phyloP scores from a whole-genome alignment of 2,329 filamentous ascomycete genomes.

The Fusarium concolor region DNA sequence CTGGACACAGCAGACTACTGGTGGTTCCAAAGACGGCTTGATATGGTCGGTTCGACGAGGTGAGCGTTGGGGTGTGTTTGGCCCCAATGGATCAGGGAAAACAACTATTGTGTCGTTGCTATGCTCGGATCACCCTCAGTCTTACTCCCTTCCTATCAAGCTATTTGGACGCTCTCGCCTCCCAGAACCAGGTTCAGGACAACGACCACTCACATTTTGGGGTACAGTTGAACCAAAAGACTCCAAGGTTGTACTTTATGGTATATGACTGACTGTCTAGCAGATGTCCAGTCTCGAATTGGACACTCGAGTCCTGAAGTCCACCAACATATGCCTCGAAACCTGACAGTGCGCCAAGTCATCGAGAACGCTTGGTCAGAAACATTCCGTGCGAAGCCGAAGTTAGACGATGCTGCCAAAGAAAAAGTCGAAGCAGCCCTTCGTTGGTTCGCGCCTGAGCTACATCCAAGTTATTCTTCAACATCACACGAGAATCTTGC shows the following conservation, averaged over 20 bases:
- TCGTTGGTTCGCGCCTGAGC: conserved; percentile 80
- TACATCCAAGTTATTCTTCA: conserved; percentile 66
- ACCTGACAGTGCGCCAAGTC: conserved; percentile 77
- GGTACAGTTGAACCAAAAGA: conserved; percentile 65
- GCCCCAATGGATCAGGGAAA: conserved; percentile 94
- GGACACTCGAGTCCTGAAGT: conserved; percentile 96
- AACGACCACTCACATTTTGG: conserved; percentile 86
- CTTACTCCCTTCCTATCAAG: conserved; percentile 87
- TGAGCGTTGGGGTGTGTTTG: conserved; percentile 92
- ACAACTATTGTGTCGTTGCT: conserved; percentile 93
- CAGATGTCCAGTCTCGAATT: conserved; percentile 74
- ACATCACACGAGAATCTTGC: conserved; percentile 50
- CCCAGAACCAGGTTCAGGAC: conserved; percentile 73
- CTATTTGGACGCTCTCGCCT: conserved; percentile 87
- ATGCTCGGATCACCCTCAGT: conserved; percentile 94
- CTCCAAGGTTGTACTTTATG: too few species aligned
- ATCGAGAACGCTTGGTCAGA: conserved; percentile 92
- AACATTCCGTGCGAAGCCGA: conserved; percentile 80
- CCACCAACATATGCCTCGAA: conserved; percentile 89
- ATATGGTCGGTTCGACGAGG: conserved; percentile 86
- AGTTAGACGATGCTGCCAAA: conserved; percentile 67
- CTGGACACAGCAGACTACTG: conserved; percentile 72
- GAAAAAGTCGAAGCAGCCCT: conserved; percentile 76
- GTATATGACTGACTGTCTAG: too few species aligned
- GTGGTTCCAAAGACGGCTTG: conserved; percentile 70